phyloP scores from a whole-genome alignment of 305 asterid genomes.

The Galium porrigens region DNA sequence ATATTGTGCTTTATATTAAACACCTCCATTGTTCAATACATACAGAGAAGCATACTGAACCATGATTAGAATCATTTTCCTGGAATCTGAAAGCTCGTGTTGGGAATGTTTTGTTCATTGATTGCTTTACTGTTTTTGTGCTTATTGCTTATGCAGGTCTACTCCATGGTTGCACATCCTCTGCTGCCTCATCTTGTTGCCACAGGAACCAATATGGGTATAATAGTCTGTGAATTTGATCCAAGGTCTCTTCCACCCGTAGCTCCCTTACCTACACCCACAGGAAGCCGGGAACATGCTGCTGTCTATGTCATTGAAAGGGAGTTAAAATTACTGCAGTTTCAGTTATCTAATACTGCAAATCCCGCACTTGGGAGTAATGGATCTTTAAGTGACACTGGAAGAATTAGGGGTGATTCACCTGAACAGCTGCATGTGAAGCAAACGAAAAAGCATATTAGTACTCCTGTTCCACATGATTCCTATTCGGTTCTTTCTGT shows the following conservation, averaged over 20 bases:
- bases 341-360: constrained; percentile 64
- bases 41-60: not conserved
- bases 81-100: constrained; percentile 1
- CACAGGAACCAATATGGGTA: constrained; percentile 81
- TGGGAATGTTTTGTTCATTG: not conserved
- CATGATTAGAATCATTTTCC: not conserved
- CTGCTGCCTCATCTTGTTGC: constrained; percentile 91
- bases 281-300: constrained; percentile 68
- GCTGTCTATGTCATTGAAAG: constrained; percentile 79
- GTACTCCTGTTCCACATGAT: constrained; percentile 86
- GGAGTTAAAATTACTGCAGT: constrained; percentile 69
- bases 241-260: constrained; percentile 79
- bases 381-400: constrained; percentile 68
- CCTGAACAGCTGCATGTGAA: constrained; percentile 73
- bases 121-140: not conserved
- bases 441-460: constrained; percentile 72
- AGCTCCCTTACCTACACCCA: constrained; percentile 63
- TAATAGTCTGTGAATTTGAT: constrained; percentile 86
- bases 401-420: constrained; percentile 75
- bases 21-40: not conserved
- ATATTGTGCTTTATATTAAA: not conserved
- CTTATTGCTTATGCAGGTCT: constrained; percentile 37
- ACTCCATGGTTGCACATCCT: constrained; percentile 86
- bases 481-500: constrained; percentile 71
- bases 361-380: constrained; percentile 88